phyloP scores from a whole-genome alignment of 164 flowering plant genomes.

The Malania oleifera region DNA sequence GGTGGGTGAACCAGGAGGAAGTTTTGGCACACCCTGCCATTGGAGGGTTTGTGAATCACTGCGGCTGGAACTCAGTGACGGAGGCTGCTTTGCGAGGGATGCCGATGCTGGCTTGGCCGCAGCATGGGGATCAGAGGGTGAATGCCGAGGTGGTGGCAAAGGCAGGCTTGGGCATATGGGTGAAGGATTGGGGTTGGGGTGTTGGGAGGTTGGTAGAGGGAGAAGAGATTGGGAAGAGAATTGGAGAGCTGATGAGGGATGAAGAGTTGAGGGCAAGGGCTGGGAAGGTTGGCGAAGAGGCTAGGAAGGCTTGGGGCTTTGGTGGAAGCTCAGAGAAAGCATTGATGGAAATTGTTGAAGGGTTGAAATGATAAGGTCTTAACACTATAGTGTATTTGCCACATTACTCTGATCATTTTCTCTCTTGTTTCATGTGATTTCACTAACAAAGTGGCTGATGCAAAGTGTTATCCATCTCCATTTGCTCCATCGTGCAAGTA shows the following conservation, averaged over 20 bases:
- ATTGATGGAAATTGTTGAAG: constrained; percentile 3
- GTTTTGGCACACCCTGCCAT: constrained; percentile 22
- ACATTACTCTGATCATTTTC: too few relatives aligned
- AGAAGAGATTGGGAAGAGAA: constrained; percentile 20
- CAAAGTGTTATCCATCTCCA: too few relatives aligned
- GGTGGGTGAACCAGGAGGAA: constrained; percentile 28
- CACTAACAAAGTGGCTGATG: too few relatives aligned
- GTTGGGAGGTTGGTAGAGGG: constrained; percentile 14
- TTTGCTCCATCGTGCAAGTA: too few relatives aligned
- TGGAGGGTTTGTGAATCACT: constrained; percentile 37
- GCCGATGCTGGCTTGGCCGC: constrained; percentile 33
- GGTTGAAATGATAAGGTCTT: too few relatives aligned
- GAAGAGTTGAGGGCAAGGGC: constrained; percentile 17
- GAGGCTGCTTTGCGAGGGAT: constrained; percentile 31
- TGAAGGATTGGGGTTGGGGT: constrained; percentile 20
- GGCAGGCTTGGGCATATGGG: constrained; percentile 30
- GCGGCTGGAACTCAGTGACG: constrained; percentile 38
- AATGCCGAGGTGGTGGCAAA: constrained; percentile 26
- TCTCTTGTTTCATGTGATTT: too few relatives aligned
- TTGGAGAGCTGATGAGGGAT: constrained; percentile 21
- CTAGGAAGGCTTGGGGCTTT: constrained; percentile 18
- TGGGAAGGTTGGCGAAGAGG: constrained; percentile 16
- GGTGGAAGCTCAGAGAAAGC: constrained; percentile 15
- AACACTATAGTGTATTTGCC: too few relatives aligned
- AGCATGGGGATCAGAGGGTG: constrained; percentile 29